Base-by-base conservation (phyloP, 257 asterid species). In the Primulina tabacum region DNA sequence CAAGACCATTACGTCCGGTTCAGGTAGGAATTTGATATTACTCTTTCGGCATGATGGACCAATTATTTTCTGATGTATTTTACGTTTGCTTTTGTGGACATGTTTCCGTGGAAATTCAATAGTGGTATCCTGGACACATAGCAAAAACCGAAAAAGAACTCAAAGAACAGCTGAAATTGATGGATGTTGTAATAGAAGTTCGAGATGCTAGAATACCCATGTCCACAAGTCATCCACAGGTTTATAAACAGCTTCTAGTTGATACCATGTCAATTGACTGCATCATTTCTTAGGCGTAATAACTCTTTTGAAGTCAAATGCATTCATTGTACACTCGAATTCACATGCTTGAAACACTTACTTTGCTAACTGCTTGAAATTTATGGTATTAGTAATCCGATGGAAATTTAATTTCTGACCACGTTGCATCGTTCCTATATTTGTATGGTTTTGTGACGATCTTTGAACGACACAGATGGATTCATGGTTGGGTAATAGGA, bases 81-180 rank as follows among this genome's bases (percentile, higher is more conserved):
- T 26, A 70, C 40, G 37, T 60, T 52, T 8, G 33, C 68, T 50
- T 81, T 59, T 65, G 67, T 81, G 58, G 70, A 55, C 76, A 43
- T 67, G 60, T 43, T 59, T 58, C 20, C 77, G 71, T 70, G 65
- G 76, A 61, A 71, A 73, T 78, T 64, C 50, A 34, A 60, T 66
- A 90, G 97, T 93, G 99, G 97, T 93, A 90, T 83, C 99, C 99
- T 11, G 99, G 97, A 64, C 99, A 94, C 81, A 91, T 93, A 53
- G 96, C 89, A 29, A 94, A 90, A 86, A 86, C 97, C 50, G 96
- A 91, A 81, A 94, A 86, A 69, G 96, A 89, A 82, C 96, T 94
- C 67, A 94, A 94, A 87, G 89, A 85, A 55, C 97, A 94, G 84
- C 83, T 94, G 77, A 94, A 91, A 81, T 75, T 90, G 87, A 91